phyloP scores from a whole-genome alignment of 208 protist genomes.

The Acanthamoeba rhysodes region DNA sequence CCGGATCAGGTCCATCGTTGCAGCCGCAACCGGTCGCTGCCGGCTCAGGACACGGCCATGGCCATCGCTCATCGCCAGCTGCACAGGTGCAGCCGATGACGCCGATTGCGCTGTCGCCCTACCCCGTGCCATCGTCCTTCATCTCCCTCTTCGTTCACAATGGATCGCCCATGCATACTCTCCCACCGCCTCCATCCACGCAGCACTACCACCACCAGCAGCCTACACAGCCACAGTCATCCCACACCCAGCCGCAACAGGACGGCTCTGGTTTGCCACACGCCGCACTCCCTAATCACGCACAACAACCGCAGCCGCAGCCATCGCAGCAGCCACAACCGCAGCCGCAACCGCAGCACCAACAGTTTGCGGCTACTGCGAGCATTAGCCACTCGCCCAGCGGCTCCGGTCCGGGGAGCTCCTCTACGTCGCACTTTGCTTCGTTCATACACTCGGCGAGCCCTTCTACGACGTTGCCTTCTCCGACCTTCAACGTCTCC shows the following conservation, averaged over 20 bases:
- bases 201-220: neutral
- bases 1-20: no score
- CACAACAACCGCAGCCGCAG: no score
- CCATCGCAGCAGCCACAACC: no score
- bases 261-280: no score
- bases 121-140: neutral
- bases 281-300: no score
- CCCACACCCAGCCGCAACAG: no score
- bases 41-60: neutral
- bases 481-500: no score
- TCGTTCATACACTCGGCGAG: neutral
- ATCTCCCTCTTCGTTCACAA: constrained; percentile 25
- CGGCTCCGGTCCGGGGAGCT: neutral
- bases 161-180: neutral
- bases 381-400: neutral
- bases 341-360: neutral
- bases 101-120: constrained; percentile 21
- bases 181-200: neutral
- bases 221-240: no score
- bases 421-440: neutral
- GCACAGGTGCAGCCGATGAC: neutral
- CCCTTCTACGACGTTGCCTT: neutral
- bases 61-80: neutral
- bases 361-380: neutral
- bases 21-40: neutral